phyloP scores from a whole-genome alignment of 768 basidiomycete genomes.

The Hericium rajendrae region DNA sequence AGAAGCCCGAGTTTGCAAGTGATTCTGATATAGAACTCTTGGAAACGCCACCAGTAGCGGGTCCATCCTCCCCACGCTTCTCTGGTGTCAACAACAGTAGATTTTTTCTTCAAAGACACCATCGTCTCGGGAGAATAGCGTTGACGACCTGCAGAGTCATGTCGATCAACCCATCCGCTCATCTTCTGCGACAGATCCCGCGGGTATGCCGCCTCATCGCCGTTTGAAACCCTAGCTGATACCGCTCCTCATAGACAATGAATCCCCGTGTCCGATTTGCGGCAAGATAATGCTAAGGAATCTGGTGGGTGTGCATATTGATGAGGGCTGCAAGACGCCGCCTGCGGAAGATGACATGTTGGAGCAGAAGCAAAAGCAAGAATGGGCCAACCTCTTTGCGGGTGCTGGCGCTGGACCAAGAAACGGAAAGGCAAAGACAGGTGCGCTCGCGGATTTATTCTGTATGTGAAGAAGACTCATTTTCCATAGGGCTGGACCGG shows the following conservation, averaged over 20 bases:
- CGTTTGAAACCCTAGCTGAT: too few relatives aligned
- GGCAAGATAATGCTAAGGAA: background rate
- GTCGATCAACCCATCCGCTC: background rate
- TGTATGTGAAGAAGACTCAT: background rate
- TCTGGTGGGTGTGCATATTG: conserved; percentile 20
- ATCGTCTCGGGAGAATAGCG: background rate
- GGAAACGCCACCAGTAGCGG: background rate
- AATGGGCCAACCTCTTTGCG: conserved; percentile 12
- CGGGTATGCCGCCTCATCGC: background rate
- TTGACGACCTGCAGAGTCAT: background rate
- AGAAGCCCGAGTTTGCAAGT: conserved; percentile 1
- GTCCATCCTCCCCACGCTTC: background rate
- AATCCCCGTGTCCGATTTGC: background rate
- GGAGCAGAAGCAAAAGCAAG: conserved; percentile 12
- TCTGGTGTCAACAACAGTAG: background rate
- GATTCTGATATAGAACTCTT: background rate
- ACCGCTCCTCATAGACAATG: too few relatives aligned
- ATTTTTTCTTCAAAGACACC: background rate
- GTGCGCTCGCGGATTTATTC: conserved; percentile 1
- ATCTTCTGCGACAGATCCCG: background rate
- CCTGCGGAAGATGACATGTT: background rate
- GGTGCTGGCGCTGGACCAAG: background rate
- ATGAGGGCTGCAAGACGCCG: conserved; percentile 21
- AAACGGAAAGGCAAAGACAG: conserved; percentile 8
- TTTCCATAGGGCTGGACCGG: background rate